Evolutionary conservation across 1,139 yeast species (phyloP), one percentile per base, ranked within the genome.

Genomic region (Nakaseomyces nivariensis): DNA sequence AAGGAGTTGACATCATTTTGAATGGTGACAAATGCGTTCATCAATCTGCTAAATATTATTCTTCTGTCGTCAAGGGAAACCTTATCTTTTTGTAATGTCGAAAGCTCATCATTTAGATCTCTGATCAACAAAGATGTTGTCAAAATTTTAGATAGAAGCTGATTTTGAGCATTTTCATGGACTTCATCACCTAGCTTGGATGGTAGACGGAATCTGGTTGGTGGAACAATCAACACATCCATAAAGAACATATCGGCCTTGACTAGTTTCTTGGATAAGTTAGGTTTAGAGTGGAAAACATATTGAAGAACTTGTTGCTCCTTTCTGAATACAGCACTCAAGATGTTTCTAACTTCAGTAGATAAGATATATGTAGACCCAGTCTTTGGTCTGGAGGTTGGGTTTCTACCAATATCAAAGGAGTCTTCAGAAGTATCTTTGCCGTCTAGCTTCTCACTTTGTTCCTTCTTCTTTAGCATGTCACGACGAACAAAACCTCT

Each of bases 171-270:
- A 67, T 89, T 90, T 70, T 94, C 96, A 67, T 92, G 98, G 55
- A 92, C 80, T 67, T 88, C 96, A 52, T 92, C 98, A 51, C 98
- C 98, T 52, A 94, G 75, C 67, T 90, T 90, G n/a, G 96, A 85
- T 13, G 98, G 98, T 57, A 92, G 77, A 69, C 99, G 79, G 74
- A 92, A 94, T 68, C 97, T 78, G 4, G 98, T 94, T 47, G 98
- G 94, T 36, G 99, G 98, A 37, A 94, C 97, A 49, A 89, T 84
- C 52, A 94, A 72, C 5, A 88, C 79, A 58, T 86, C 90, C 59
- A 88, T 76, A 72, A 94, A 94, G 69, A 92, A 94, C 75, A 88
- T 78, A 63, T 92, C 96, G n/a, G 96, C 85, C 38, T 77, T 71
- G 10, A 86, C 79, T 22, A 57, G 56, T 33, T 73, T 75, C 42